A percentile compares a stretch with the other conserved stretches of the same genome.
These are phyloP conservation scores for Falciphora oryzae DNA, from an alignment of 2,329 filamentous ascomycete species.

Conservation along the genomic window DNA sequence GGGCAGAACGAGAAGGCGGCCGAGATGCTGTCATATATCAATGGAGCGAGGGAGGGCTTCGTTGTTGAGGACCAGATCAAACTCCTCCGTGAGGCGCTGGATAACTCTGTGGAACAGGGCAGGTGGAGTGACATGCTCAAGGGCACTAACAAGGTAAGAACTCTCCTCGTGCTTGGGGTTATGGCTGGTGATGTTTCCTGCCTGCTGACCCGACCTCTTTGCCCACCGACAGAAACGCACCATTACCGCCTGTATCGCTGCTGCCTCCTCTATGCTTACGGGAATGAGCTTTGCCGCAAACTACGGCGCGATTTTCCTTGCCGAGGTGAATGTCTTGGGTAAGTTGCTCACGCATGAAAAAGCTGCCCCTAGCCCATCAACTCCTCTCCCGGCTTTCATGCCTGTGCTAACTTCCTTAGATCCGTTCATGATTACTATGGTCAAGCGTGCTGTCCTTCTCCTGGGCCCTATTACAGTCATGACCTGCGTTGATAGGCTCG, in stretches of 20 bases:
- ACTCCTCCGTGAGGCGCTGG: slow-evolving; percentile 13
- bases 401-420: neutral
- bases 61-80: slow-evolving; percentile 16
- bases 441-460: slow-evolving; percentile 7
- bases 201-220: neutral
- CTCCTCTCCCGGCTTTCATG: neutral
- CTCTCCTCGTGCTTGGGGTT: neutral
- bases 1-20: slow-evolving; percentile 15
- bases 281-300: slow-evolving; percentile 8
- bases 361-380: too few species aligned
- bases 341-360: neutral
- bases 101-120: slow-evolving; percentile 8
- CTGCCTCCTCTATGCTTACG: slow-evolving; percentile 7
- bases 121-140: slow-evolving; percentile 12
- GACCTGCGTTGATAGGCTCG: slow-evolving; percentile 5
- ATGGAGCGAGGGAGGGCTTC: slow-evolving; percentile 14
- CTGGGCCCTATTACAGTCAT: slow-evolving; percentile 8
- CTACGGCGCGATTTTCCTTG: slow-evolving; percentile 9
- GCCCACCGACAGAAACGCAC: neutral
- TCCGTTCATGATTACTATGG: slow-evolving; percentile 9
- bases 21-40: slow-evolving; percentile 15
- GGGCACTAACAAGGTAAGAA: slow-evolving; percentile 13
- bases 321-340: slow-evolving; percentile 6
- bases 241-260: slow-evolving; percentile 3
- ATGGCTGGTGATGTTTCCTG: neutral